Evolutionary conservation across 306 rosid species (phyloP).

Genomic region (peach (Prunus persica)): DNA sequence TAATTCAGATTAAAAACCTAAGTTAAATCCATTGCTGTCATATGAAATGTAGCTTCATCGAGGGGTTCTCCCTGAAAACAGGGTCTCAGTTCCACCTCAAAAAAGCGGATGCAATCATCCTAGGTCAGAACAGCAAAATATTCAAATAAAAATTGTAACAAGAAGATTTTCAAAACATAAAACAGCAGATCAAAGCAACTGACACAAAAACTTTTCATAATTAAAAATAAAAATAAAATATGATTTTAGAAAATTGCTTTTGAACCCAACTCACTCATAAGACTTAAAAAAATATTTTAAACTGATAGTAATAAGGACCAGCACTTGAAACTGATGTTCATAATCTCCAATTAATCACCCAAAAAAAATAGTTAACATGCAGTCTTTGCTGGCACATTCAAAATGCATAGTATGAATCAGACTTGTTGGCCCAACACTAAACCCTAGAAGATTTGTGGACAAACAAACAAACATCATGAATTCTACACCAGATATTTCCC

Average conservation of each 20-base stretch:
- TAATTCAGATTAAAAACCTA: conserved; percentile 15
- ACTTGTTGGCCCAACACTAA: conserved; percentile 2
- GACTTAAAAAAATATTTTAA: background rate
- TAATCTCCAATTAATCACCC: too few species aligned
- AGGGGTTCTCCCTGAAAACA: conserved; percentile 82
- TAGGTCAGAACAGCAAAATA: background rate
- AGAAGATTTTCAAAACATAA: too few species aligned
- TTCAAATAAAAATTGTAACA: too few species aligned
- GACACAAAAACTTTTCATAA: background rate
- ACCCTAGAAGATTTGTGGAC: background rate
- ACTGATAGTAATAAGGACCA: background rate
- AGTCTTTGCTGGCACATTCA: background rate
- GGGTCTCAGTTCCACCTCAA: conserved; percentile 60
- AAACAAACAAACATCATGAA: background rate
- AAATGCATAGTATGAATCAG: background rate
- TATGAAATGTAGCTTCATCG: conserved; percentile 53
- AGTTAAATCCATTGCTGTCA: conserved; percentile 34
- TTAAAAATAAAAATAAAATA: too few species aligned
- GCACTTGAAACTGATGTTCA: too few species aligned
- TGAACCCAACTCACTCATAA: background rate
- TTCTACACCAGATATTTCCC: background rate
- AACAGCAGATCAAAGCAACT: too few species aligned
- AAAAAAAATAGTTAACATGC: background rate
- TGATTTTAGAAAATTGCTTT: background rate
- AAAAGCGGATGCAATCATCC: conserved; percentile 48